Base-by-base conservation (phyloP, 2,329 filamentous ascomycete species). In the Blastomyces parvus region DNA sequence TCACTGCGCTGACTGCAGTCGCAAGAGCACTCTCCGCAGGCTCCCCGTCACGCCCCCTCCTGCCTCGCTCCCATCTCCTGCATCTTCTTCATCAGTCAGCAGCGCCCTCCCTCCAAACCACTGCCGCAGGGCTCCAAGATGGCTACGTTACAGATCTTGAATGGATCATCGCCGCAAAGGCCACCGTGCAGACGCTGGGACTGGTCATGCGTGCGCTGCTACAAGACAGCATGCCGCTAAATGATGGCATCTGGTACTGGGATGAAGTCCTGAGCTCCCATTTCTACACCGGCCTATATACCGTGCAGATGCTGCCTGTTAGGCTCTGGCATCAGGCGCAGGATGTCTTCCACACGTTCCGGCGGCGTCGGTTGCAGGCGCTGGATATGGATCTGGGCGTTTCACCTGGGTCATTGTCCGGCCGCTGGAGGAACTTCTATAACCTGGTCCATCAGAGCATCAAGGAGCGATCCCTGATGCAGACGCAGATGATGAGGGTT, bases 161-260 rank as follows among this genome's bases (percentile, higher is more conserved):
- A 75, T 97, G 94, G 94, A 78, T 97, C 30, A 80, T 97, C 19
- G 84, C 95, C 38, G 90, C 89, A 76, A 99, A 97, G 75, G 92
- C 92, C 4, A 90, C 92, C 0, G 86, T 92, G n/a, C 93, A 97
- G 72, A 87, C 88, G 0, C 95, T 96, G 71, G 93, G 93, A 3
- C 79, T 90, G 59, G 83, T 96, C 50, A 79, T 97, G 68, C 86
- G 87, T 68, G 86, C 84, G 0, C 82, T 97, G 3, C 77, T 97
- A 13, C 88, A 93, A 62, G 88, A 94, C 69, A 95, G 91, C 13
- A 86, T 93, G 13, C 88, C 88, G 0, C 77, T 99, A 22, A 89
- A 86, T 69, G 87, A 96, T 67, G 91, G 96, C 69, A 87, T 96
- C 30, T 92, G 88, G 86, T 97, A 97, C 74, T 99, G 94, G 94